A percentile compares a stretch with the other conserved stretches of the same genome.
Evolutionary conservation across 2,329 filamentous ascomycete genomes (phyloP).

Genomic region (Bipolaris bicolor): DNA sequence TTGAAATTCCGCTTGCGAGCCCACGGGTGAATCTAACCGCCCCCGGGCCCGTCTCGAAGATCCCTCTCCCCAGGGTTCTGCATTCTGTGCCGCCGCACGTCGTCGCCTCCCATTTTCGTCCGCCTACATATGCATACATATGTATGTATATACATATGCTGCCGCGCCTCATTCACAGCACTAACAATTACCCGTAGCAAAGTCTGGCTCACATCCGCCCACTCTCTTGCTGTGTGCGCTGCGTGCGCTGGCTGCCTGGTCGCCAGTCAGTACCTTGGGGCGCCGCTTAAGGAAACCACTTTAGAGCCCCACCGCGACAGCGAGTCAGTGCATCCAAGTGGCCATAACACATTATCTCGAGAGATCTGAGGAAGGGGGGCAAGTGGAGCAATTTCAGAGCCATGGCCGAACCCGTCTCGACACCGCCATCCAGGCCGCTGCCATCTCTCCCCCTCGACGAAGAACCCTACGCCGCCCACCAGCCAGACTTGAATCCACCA

Average conservation of each 20-base stretch:
- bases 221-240: conserved; percentile 3
- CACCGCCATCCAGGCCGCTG: conserved; percentile 30
- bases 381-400: conserved; percentile 17
- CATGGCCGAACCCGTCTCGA: conserved; percentile 38
- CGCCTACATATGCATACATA: background rate
- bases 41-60: conserved; percentile 15
- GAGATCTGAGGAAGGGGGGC: conserved; percentile 8
- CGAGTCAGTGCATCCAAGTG: conserved; percentile 24
- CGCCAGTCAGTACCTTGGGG: conserved; percentile 1
- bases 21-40: conserved; percentile 23
- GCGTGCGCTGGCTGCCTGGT: conserved; percentile 3
- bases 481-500: conserved; percentile 21
- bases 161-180: conserved; percentile 18
- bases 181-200: conserved; percentile 20
- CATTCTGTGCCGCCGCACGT: conserved; percentile 20
- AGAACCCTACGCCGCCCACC: conserved; percentile 12
- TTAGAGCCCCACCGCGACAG: conserved; percentile 17
- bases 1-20: conserved; percentile 11
- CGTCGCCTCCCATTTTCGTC: conserved; percentile 11
- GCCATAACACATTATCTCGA: conserved; percentile 15
- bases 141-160: background rate
- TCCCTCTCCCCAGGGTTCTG: conserved; percentile 26
- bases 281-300: conserved; percentile 11
- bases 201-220: background rate
- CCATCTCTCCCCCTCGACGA: conserved; percentile 35